Percentiles rank a stretch among this genome's conserved stretches.
Evolutionary conservation across 2,329 filamentous ascomycete species (phyloP).

Genomic region (Emericellopsis cladophorae): DNA sequence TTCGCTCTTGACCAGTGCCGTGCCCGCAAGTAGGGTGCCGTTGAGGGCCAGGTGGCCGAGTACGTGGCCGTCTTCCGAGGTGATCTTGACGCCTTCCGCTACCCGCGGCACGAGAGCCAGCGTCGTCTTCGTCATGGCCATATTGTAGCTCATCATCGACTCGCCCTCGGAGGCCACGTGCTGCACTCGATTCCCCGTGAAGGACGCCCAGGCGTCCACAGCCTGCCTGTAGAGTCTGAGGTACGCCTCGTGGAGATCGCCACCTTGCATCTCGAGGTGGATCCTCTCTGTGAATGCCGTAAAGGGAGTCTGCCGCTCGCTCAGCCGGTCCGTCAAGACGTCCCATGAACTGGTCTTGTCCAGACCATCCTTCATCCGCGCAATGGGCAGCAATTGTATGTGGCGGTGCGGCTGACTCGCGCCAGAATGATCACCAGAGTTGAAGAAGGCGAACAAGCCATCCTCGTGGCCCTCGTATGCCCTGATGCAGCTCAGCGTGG

Average conservation of each 20-base stretch:
- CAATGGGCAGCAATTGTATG: constrained; percentile 56
- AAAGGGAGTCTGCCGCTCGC: constrained; percentile 24
- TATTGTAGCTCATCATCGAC: constrained; percentile 49
- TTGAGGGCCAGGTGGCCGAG: constrained; percentile 39
- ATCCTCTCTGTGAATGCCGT: constrained; percentile 27
- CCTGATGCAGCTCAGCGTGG: constrained; percentile 47
- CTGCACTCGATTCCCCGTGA: constrained; percentile 6
- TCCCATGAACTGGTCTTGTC: constrained; percentile 24
- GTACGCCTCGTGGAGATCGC: constrained; percentile 28
- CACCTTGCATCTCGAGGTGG: constrained; percentile 15
- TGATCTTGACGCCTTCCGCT: constrained; percentile 31
- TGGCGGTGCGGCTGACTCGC: constrained; percentile 63
- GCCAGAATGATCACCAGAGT: constrained; percentile 54
- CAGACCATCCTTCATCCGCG: constrained; percentile 46
- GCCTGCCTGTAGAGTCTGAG: constrained; percentile 33
- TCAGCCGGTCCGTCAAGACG: constrained; percentile 31
- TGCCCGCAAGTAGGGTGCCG: constrained; percentile 51
- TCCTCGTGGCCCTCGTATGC: constrained; percentile 28
- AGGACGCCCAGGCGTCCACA: constrained; percentile 20
- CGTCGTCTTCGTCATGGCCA: constrained; percentile 41
- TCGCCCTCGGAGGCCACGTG: constrained; percentile 20
- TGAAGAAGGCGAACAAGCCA: constrained; percentile 53
- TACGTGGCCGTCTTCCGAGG: constrained; percentile 14
- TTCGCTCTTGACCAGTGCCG: constrained; percentile 47
- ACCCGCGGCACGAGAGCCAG: constrained; percentile 43